Conservation (phyloP, 768 basidiomycete species). For the Phallus indusiatus region DNA sequence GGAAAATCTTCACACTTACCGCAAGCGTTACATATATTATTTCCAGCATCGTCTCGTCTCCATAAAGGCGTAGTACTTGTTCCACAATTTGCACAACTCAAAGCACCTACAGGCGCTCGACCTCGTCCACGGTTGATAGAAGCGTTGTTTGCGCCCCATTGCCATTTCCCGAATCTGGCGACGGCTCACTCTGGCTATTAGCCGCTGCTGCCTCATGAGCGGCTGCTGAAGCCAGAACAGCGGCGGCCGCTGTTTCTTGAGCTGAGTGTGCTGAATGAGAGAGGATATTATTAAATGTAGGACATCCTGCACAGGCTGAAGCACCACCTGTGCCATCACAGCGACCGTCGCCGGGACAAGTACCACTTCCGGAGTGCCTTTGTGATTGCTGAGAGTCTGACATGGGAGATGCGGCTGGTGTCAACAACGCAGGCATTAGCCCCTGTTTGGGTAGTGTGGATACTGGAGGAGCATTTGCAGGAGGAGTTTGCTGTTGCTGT, state of each 20-base stretch:
- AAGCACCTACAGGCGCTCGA: conserved; percentile 50
- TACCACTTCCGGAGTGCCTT: conserved; percentile 35
- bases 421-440: conserved; percentile 13
- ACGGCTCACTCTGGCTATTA: conserved; percentile 18
- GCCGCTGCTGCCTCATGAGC: conserved; percentile 18
- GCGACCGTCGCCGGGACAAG: conserved; percentile 97
- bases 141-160: conserved; percentile 12
- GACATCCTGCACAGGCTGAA: conserved; percentile 88
- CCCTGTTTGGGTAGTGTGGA: neutral
- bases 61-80: conserved; percentile 86
- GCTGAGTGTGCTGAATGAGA: conserved; percentile 34
- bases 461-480: conserved; percentile 15
- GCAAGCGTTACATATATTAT: conserved; percentile 92
- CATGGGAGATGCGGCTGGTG: conserved; percentile 18
- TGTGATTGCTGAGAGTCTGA: conserved; percentile 12
- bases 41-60: conserved; percentile 83
- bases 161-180: conserved; percentile 11
- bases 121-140: conserved; percentile 9
- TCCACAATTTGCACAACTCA: conserved; percentile 82
- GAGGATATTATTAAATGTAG: conserved; percentile 86
- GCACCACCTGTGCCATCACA: conserved; percentile 98
- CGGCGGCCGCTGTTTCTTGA: conserved; percentile 24
- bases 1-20: conserved; percentile 43
- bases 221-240: conserved; percentile 16
- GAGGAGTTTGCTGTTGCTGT: conserved; percentile 18